phyloP scores from a whole-genome alignment of 75 land plant species.

The Cryptomeria japonica region DNA sequence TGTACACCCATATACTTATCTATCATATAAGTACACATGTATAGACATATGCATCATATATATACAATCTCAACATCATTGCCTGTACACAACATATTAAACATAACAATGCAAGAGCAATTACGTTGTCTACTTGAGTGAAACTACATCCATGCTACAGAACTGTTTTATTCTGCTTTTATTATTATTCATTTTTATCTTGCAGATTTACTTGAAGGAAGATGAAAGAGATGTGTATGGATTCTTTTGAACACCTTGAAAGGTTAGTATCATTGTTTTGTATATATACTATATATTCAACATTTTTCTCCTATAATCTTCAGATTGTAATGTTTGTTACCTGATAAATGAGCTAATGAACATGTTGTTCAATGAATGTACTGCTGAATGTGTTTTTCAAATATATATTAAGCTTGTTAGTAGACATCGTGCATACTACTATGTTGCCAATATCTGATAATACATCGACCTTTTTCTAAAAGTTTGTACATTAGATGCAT shows the following conservation, averaged over 20 bases:
- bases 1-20: too few species aligned
- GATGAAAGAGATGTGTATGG: conserved; percentile 95
- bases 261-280: conserved; percentile 47
- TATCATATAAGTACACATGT: too few species aligned
- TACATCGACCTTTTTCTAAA: conserved; percentile 1
- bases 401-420: background rate
- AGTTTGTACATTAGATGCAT: background rate
- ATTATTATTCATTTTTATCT: conserved; percentile 11
- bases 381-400: background rate
- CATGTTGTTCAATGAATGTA: background rate
- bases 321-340: background rate
- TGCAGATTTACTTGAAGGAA: conserved; percentile 88
- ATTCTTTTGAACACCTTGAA: conserved; percentile 92
- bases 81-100: too few species aligned
- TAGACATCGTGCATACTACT: background rate
- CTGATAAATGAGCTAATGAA: background rate
- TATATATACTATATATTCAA: background rate
- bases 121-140: too few species aligned
- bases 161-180: background rate
- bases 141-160: too few species aligned
- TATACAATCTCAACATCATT: too few species aligned
- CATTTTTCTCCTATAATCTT: background rate
- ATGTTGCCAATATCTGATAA: background rate
- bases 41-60: too few species aligned
- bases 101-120: too few species aligned